phyloP scores from a whole-genome alignment of 106 monocot species.

The Platanthera guangdongensis region DNA sequence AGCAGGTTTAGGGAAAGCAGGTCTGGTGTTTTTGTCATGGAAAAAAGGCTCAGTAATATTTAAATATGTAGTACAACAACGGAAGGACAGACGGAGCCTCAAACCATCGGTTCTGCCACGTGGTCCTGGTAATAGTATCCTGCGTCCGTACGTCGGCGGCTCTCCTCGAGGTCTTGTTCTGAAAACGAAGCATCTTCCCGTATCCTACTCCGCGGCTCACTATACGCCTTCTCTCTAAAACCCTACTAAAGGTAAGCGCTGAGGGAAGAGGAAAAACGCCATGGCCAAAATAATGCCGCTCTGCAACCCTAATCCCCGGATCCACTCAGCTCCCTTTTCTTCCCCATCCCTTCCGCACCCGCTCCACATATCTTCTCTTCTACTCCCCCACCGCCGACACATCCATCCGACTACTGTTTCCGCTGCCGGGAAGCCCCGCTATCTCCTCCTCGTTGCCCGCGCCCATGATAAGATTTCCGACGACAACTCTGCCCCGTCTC shows the following conservation, averaged over 20 bases:
- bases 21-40: too few relatives aligned
- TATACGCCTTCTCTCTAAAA: neutral
- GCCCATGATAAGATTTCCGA: constrained; percentile 2
- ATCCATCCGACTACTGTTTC: neutral
- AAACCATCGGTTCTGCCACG: too few relatives aligned
- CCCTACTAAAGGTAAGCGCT: neutral
- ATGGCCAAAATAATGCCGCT: neutral
- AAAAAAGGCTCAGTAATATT: too few relatives aligned
- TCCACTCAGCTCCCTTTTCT: neutral
- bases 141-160: too few relatives aligned
- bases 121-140: too few relatives aligned
- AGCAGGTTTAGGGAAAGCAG: too few relatives aligned
- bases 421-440: neutral
- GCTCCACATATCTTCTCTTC: neutral
- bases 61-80: too few relatives aligned
- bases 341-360: neutral
- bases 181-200: neutral
- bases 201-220: neutral
- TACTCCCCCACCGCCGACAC: neutral
- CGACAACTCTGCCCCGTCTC: neutral
- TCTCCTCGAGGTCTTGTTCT: too few relatives aligned
- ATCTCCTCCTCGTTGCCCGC: constrained; percentile 9
- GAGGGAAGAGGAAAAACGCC: neutral
- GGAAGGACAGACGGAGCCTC: too few relatives aligned
- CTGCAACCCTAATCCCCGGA: neutral